Evolutionary conservation across 2,329 filamentous ascomycete species (phyloP), one percentile per base, ranked within the genome.

Genomic region (Gnomoniopsis smithogilvyi): DNA sequence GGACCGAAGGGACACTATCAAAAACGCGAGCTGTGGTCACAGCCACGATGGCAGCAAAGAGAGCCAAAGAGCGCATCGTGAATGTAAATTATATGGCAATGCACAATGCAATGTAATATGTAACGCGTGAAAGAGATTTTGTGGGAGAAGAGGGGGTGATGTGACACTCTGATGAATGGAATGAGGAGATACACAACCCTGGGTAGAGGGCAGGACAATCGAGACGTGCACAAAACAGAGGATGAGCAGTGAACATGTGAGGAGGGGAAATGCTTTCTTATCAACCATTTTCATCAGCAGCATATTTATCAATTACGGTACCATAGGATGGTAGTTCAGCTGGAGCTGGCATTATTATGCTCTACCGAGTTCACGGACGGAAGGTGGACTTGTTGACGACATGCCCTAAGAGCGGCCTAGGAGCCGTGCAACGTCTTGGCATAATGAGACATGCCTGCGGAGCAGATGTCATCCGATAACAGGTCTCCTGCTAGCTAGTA

Each of bases 1-100:
- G 76, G 6, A 74, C 67, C 6, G 60, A 59, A 6, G 67, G 65
- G 24, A 78, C 61, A 24, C 68, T 71, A 64, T 76, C 72, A 60
- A 77, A 70, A 36, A 76, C 66, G 43, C 69, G 68, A 34, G 69
- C 72, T 54, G 68, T 65, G 19, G 62, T 69, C 58, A 62, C 65
- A 47, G 38, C 55, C 26, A 30, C 56, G 1, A 22, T 22, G 6
- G 66, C 63, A 21, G 65, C 65, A 19, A 70, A 60, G 15, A 70
- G 51, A n/a, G 64, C 41, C 49, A 67, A 33, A 24, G 33, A 60
- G 15, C 67, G 56, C 66, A 68, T 68, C 21, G 14, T 59, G 47
- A 11, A 21, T 10, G 21, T 43, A 17, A 14, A 10, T n/a, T 6
- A 19, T 15, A 14, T 8, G 12, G 22, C 17, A 21, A 22, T 3